A percentile compares a stretch with the other conserved stretches of the same genome.
Conservation (phyloP, 23 red algal species). For the Agarophyton chilense region DNA sequence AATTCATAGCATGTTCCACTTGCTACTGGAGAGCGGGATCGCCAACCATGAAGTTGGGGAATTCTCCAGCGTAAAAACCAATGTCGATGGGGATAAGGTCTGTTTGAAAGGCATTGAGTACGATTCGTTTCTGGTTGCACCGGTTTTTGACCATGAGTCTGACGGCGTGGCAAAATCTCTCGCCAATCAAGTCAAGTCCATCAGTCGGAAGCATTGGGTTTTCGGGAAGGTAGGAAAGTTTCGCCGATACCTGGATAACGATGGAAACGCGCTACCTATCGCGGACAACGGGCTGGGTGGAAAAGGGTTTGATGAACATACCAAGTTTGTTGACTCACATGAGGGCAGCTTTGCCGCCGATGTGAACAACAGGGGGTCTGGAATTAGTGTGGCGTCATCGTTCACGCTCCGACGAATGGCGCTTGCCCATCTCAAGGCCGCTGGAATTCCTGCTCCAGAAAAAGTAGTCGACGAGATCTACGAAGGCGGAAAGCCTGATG, state of each 20-base stretch:
- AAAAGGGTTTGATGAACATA: conserved; percentile 2
- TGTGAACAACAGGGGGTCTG: conserved; percentile 62
- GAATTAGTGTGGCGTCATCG: conserved; percentile 1
- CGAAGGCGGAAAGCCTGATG: neutral
- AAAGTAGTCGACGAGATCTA: conserved; percentile 37
- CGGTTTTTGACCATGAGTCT: neutral
- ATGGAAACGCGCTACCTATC: neutral
- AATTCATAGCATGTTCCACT: conserved; percentile 56
- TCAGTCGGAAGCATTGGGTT: neutral
- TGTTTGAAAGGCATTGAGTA: neutral
- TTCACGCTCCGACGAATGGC: conserved; percentile 54
- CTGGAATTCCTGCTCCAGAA: neutral
- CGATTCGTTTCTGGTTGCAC: conserved; percentile 30
- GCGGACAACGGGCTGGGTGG: conserved; percentile 23
- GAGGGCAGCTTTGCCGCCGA: conserved; percentile 32
- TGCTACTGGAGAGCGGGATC: conserved; percentile 48
- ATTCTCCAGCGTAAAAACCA: neutral
- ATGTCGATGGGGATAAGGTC: neutral
- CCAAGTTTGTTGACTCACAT: neutral
- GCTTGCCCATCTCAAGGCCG: conserved; percentile 39
- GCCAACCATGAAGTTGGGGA: neutral
- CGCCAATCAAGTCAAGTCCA: neutral
- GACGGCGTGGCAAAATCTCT: conserved; percentile 38
- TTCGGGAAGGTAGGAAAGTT: conserved; percentile 20
- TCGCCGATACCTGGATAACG: conserved; percentile 12